Percentiles rank a stretch among this genome's conserved stretches.
Conservation (phyloP, 2,329 filamentous ascomycete genomes). For the Botrytis byssoidea region DNA sequence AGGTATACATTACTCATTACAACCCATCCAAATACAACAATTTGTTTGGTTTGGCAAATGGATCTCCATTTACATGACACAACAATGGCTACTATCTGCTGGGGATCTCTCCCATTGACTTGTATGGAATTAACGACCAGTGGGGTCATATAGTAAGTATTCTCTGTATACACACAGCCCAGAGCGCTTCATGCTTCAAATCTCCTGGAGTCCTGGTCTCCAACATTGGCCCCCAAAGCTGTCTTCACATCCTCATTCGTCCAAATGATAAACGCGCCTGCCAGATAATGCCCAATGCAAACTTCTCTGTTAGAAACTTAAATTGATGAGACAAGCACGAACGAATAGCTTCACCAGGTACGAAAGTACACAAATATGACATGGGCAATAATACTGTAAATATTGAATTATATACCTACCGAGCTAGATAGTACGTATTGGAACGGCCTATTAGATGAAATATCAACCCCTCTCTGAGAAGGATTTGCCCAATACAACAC, state of each 20-base stretch:
- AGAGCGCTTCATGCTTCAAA: conserved; percentile 17
- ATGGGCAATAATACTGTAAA: background rate
- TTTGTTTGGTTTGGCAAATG: background rate
- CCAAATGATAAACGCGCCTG: background rate
- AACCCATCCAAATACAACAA: background rate
- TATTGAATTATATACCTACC: background rate
- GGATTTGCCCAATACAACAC: background rate
- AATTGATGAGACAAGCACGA: conserved; percentile 18
- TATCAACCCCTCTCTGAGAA: background rate
- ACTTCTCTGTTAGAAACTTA: conserved; percentile 14
- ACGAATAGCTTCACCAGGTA: background rate
- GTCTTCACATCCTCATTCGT: conserved; percentile 9
- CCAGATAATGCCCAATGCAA: conserved; percentile 21
- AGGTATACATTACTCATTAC: background rate
- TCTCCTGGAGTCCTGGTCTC: background rate
- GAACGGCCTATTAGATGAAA: background rate
- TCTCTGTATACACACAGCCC: background rate
- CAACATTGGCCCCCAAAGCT: background rate
- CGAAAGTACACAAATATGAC: background rate
- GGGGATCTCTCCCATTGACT: background rate
- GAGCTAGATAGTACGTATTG: background rate
- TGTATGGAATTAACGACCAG: conserved; percentile 6
- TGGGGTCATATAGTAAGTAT: background rate
- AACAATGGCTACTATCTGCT: background rate
- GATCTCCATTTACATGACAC: conserved; percentile 1